Percentiles rank a stretch among this genome's conserved stretches.
Evolutionary conservation across 2,329 filamentous ascomycete genomes (phyloP).

Genomic region (Diaporthe sp.): DNA sequence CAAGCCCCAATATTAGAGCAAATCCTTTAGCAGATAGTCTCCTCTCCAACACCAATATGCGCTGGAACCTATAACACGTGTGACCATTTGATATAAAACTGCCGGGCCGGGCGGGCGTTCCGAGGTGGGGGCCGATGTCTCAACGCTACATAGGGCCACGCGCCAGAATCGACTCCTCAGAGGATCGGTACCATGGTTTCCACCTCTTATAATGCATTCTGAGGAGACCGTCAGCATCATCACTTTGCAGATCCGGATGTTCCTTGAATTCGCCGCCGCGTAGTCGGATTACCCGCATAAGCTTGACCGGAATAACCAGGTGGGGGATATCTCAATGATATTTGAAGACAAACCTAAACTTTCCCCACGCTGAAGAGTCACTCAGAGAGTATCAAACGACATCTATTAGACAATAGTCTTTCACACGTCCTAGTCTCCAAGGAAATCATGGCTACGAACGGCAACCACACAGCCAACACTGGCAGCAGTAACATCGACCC

Average conservation of each 20-base stretch:
- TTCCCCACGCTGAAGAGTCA: accelerated
- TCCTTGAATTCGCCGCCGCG: neutral
- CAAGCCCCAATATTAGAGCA: neutral
- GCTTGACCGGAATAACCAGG: neutral
- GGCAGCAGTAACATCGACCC: neutral
- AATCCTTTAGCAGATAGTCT: too few species aligned
- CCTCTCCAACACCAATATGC: too few species aligned
- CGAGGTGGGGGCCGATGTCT: neutral
- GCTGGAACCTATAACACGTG: neutral
- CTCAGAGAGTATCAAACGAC: neutral
- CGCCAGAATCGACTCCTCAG: neutral
- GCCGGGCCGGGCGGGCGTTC: constrained; percentile 4
- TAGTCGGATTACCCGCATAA: neutral
- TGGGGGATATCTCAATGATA: neutral
- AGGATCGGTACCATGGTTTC: neutral
- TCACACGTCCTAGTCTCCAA: accelerated
- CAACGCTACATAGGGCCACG: neutral
- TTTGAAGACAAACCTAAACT: neutral
- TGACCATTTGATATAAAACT: neutral
- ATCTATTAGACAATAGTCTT: too few species aligned
- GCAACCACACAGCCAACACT: neutral
- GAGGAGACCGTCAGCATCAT: neutral
- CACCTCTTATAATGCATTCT: neutral
- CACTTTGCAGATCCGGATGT: neutral
- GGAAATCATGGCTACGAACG: neutral